Percentiles rank a stretch among this genome's conserved stretches.
Evolutionary conservation across 164 flowering plant genomes (phyloP).

Genomic region (Chloranthus sessilifolius): DNA sequence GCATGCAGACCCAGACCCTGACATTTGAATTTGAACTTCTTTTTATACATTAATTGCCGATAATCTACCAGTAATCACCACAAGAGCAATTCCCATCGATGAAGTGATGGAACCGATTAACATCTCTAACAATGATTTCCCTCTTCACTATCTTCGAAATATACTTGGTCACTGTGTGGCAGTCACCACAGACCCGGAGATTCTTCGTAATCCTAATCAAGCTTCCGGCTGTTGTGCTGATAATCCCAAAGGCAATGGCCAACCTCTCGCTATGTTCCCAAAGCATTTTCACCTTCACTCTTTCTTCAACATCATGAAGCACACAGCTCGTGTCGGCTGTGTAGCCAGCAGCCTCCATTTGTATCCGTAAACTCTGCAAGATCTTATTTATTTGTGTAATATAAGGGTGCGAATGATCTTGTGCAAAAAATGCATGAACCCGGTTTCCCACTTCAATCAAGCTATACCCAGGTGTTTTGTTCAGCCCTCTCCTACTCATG

Average conservation of each 20-base stretch:
- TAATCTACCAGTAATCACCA: constrained; percentile 43
- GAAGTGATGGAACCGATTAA: constrained; percentile 38
- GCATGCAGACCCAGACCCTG: no score
- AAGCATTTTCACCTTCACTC: constrained; percentile 28
- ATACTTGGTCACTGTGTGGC: constrained; percentile 32
- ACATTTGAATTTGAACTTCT: no score
- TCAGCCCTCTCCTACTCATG: constrained; percentile 35
- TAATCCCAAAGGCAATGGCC: constrained; percentile 39
- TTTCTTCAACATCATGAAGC: constrained; percentile 34
- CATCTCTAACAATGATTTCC: constrained; percentile 39
- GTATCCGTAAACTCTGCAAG: constrained; percentile 21
- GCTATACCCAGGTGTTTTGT: constrained; percentile 42
- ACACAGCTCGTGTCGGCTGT: constrained; percentile 35
- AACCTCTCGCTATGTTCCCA: constrained; percentile 45
- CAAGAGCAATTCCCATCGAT: constrained; percentile 36
- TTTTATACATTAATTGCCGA: no score
- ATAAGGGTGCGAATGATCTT: constrained; percentile 34
- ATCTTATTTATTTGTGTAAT: constrained; percentile 21
- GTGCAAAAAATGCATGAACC: constrained; percentile 35
- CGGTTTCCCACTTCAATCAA: constrained; percentile 28
- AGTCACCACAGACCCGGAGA: constrained; percentile 36
- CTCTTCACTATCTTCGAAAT: constrained; percentile 34
- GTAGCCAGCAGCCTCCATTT: constrained; percentile 32
- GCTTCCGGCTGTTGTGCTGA: constrained; percentile 39
- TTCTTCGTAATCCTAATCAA: constrained; percentile 38